phyloP scores from a whole-genome alignment of 495 filamentous ascomycete genomes.

The Cryomyces minteri region DNA sequence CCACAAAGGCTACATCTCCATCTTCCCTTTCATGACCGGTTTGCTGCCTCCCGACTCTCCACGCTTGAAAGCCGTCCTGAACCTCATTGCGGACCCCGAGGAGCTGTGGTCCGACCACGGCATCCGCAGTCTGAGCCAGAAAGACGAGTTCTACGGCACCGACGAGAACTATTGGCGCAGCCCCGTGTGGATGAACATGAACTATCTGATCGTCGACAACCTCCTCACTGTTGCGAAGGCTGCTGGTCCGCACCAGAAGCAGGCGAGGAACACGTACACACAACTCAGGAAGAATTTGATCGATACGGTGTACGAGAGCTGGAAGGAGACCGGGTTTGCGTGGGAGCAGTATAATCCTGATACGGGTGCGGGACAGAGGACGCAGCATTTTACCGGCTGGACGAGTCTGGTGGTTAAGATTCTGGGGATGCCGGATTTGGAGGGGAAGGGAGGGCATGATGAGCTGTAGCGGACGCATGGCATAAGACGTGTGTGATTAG shows the following conservation, averaged over 20 bases:
- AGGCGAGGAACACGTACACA: conserved; percentile 57
- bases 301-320: conserved; percentile 70
- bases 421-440: conserved; percentile 65
- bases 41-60: conserved; percentile 55
- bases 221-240: conserved; percentile 41
- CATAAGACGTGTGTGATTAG: no score
- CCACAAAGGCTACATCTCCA: conserved; percentile 88
- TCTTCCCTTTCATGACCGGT: conserved; percentile 82
- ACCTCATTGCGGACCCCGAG: conserved; percentile 59
- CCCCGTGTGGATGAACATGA: conserved; percentile 95
- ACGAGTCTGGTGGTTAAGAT: conserved; percentile 95
- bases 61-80: conserved; percentile 52
- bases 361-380: conserved; percentile 79
- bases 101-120: conserved; percentile 79
- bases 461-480: no score
- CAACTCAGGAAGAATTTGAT: conserved; percentile 69
- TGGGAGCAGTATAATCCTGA: conserved; percentile 99
- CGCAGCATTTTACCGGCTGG: conserved; percentile 97
- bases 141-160: conserved; percentile 66
- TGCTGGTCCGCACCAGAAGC: conserved; percentile 47
- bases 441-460: no score
- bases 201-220: conserved; percentile 69
- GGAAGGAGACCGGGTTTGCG: conserved; percentile 85
- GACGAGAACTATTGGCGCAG: conserved; percentile 96
- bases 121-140: conserved; percentile 71